Evolutionary conservation across 352 stramenopile genomes (phyloP), one percentile per base, ranked within the genome.

Genomic region (Pythium monospermum): DNA sequence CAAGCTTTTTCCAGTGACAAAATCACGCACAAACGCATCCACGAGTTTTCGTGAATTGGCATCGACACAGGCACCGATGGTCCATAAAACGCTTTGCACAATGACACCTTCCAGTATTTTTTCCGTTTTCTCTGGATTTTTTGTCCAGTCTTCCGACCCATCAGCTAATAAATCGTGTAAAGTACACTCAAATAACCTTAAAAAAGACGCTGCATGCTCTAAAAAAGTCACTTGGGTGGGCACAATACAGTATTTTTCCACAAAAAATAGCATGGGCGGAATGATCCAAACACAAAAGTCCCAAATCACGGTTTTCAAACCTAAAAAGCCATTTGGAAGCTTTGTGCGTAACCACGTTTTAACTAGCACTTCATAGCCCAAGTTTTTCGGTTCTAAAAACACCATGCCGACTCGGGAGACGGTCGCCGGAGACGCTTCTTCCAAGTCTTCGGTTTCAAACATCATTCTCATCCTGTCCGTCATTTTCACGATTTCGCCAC

Each of bases 391-490:
- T 53, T 97, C 91, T 4, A 98, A 58, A 52, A 96, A 98, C 28
- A 98, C 84, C 83, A 98, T 97, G 0, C 91, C 91, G 22, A 94
- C 91, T 19, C 91, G 80, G 27, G 86, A 96, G 25, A 98, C 91
- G 0, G 91, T 98, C 13, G 91, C 91, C 6, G 83, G 84, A 0
- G 78, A 93, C 1, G 85, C 85, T 31, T 91, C 81, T 49, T 91
- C 80, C 0, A 98, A 69, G 44, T 98, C 90, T 57, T 97, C 93
- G 0, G 90, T 93, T 60, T 98, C 91, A 54, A 98, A 98, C 61
- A 98, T 96, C 85, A 98, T 97, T n/a, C 78, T 84, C 91, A 97
- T 97, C 7, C 80, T 69, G 16, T 96, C 85, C 7, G 83, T 96
- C 91, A 98, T 98, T 22, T 93, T 94, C 23, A 98, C 91, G 59